A percentile compares a stretch with the other conserved stretches of the same genome.
These are phyloP conservation scores for Triticum dicoccoides DNA, from an alignment of 176 grass and related monocot species.

Conservation along the genomic window DNA sequence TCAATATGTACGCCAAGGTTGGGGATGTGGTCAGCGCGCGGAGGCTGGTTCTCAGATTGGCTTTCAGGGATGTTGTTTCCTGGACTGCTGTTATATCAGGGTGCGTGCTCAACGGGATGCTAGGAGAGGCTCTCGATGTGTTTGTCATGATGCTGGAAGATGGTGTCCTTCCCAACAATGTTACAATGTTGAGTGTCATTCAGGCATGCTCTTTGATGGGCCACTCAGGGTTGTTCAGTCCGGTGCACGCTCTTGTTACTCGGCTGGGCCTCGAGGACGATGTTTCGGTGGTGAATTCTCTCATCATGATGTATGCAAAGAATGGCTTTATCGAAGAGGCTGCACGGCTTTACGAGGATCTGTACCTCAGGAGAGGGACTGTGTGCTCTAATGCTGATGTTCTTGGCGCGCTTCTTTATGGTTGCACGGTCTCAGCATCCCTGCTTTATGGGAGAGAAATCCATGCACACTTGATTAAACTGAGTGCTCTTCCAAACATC, in stretches of 20 bases:
- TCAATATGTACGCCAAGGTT: conserved; percentile 67
- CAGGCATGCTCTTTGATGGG: conserved; percentile 71
- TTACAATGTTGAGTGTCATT: conserved; percentile 64
- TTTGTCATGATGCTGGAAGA: conserved; percentile 73
- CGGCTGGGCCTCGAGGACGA: conserved; percentile 26
- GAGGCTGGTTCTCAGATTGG: conserved; percentile 46
- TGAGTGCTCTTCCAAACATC: conserved; percentile 39
- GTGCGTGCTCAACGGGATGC: conserved; percentile 59
- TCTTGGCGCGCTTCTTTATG: conserved; percentile 37
- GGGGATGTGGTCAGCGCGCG: conserved; percentile 36
- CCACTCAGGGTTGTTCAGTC: conserved; percentile 26
- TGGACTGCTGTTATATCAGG: conserved; percentile 67
- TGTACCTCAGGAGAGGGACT: conserved; percentile 28
- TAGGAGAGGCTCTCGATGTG: conserved; percentile 43
- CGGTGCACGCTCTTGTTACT: conserved; percentile 45
- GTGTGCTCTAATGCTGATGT: conserved; percentile 43
- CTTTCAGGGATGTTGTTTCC: conserved; percentile 58
- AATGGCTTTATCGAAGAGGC: conserved; percentile 47
- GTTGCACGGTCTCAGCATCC: conserved; percentile 41
- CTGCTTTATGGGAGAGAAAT: conserved; percentile 40
- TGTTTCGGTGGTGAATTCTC: conserved; percentile 48
- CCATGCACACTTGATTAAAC: conserved; percentile 47
- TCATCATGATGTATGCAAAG: conserved; percentile 65
- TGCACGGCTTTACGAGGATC: conserved; percentile 19
- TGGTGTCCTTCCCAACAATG: conserved; percentile 47